These are phyloP conservation scores for Xylariales sp. DNA, from an alignment of 2,329 filamentous ascomycete genomes.

Conservation along the genomic window DNA sequence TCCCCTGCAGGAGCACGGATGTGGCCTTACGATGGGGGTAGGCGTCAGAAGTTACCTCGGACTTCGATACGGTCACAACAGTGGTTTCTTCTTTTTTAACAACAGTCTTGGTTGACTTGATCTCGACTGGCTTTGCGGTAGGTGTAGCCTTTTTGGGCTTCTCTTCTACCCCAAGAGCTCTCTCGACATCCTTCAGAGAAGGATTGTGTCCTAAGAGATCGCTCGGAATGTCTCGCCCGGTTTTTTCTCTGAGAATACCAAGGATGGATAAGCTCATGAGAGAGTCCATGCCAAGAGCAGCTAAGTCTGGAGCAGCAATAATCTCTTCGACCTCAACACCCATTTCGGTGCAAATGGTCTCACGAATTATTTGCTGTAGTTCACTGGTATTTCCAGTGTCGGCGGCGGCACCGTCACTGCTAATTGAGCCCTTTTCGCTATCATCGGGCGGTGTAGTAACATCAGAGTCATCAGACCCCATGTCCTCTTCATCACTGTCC, in stretches of 20 bases:
- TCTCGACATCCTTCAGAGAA: conserved; percentile 73
- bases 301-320: conserved; percentile 63
- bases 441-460: conserved; percentile 66
- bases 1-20: conserved; percentile 61
- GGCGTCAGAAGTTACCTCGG: conserved; percentile 53
- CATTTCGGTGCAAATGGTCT: conserved; percentile 77
- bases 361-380: conserved; percentile 66
- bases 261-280: conserved; percentile 68
- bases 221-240: conserved; percentile 64
- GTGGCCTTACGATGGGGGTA: conserved; percentile 64
- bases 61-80: conserved; percentile 59
- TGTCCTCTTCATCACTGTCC: conserved; percentile 61
- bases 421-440: conserved; percentile 62
- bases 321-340: conserved; percentile 75
- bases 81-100: conserved; percentile 37
- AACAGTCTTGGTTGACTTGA: conserved; percentile 44
- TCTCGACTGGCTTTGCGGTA: conserved; percentile 44
- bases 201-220: conserved; percentile 72
- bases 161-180: conserved; percentile 66
- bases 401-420: conserved; percentile 53
- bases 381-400: conserved; percentile 56
- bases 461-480: conserved; percentile 61
- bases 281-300: conserved; percentile 69
- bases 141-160: conserved; percentile 53
- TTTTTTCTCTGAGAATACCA: conserved; percentile 65